Evolutionary conservation across 345 rosid species (phyloP).

Genomic region (Eucalyptus decipiens): DNA sequence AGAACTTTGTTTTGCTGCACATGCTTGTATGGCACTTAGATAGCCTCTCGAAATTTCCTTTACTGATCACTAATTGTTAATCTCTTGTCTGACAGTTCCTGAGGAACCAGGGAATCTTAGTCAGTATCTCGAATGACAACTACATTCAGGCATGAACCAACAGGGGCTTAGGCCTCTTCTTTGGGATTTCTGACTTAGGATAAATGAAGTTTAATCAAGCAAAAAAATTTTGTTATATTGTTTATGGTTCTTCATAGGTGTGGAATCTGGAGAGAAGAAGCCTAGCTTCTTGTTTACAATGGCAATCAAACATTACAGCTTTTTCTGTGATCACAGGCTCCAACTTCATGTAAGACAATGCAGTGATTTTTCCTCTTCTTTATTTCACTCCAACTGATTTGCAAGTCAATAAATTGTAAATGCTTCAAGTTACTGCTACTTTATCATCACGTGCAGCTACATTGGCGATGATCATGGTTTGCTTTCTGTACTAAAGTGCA

Average conservation of each 20-base stretch:
- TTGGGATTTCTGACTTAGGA: not conserved
- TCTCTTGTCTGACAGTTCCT: conserved; percentile 41
- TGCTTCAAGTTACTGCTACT: not conserved
- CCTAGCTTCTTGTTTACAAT: conserved; percentile 26
- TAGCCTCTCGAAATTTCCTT: not conserved
- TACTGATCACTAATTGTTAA: not conserved
- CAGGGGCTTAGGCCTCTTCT: not conserved
- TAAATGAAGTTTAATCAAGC: not conserved
- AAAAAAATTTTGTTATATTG: not conserved
- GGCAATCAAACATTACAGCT: conserved; percentile 57
- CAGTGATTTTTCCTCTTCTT: not conserved
- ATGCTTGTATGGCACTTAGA: not conserved
- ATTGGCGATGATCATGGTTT: conserved; percentile 50
- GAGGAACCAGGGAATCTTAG: conserved; percentile 46
- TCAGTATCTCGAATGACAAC: conserved; percentile 39
- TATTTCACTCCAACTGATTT: not conserved
- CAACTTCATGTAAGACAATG: conserved; percentile 38
- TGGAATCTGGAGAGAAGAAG: conserved; percentile 50
- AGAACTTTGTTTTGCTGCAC: not conserved
- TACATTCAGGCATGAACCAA: conserved; percentile 42
- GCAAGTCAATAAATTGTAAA: not conserved
- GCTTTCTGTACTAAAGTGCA: conserved; percentile 40
- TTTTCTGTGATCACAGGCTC: conserved; percentile 48
- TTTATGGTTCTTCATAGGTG: conserved; percentile 25
- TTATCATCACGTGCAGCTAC: conserved; percentile 14